phyloP scores from a whole-genome alignment of 768 basidiomycete species.

The Pleurotus eryngii region DNA sequence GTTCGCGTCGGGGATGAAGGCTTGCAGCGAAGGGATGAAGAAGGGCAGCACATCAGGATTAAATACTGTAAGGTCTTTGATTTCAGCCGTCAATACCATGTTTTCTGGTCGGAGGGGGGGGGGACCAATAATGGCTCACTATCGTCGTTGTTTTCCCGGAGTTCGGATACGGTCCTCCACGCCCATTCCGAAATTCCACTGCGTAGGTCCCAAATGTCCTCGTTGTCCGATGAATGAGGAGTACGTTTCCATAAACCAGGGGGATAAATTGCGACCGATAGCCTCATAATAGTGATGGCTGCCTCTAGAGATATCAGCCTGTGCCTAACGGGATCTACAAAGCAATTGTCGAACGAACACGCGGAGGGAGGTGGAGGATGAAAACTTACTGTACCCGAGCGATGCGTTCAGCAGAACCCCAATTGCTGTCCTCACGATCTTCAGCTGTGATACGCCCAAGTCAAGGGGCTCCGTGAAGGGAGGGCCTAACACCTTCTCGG shows the following conservation, averaged over 20 bases:
- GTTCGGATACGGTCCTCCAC: slow-evolving; percentile 72
- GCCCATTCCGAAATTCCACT: slow-evolving; percentile 69
- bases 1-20: slow-evolving; percentile 32
- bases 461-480: slow-evolving; percentile 38
- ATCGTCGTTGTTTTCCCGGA: slow-evolving; percentile 71
- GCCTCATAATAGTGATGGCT: slow-evolving; percentile 61
- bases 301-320: slow-evolving; percentile 69
- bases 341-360: slow-evolving; percentile 5
- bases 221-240: slow-evolving; percentile 17
- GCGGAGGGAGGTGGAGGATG: not conserved
- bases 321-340: slow-evolving; percentile 65
- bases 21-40: slow-evolving; percentile 53
- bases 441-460: slow-evolving; percentile 60
- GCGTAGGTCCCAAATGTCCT: slow-evolving; percentile 66
- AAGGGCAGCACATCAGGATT: slow-evolving; percentile 61
- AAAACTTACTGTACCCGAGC: slow-evolving; percentile 64
- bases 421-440: slow-evolving; percentile 71
- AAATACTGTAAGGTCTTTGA: slow-evolving; percentile 53
- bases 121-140: slow-evolving; percentile 33
- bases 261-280: slow-evolving; percentile 71
- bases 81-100: not conserved
- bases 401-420: slow-evolving; percentile 79
- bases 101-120: too few relatives aligned
- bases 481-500: slow-evolving; percentile 40
- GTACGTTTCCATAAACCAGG: slow-evolving; percentile 54